These are phyloP conservation scores for Ogataea populi-albae DNA, from an alignment of 805 yeast genomes.

Conservation along the genomic window DNA sequence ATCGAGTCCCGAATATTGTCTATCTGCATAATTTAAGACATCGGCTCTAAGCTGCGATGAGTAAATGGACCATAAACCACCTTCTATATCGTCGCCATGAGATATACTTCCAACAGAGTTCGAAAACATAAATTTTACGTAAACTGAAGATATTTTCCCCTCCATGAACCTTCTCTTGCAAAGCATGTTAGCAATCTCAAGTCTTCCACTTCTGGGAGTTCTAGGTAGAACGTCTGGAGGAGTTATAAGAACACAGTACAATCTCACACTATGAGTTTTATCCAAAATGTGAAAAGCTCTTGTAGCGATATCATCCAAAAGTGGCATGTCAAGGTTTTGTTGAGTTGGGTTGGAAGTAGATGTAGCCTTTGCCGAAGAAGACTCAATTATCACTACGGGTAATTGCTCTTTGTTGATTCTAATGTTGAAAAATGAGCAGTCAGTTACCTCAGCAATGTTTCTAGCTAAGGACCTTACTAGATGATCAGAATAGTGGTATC, in stretches of 20 bases:
- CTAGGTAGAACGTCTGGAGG: conserved; percentile 82
- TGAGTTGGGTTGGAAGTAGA: conserved; percentile 3
- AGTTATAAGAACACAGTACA: conserved; percentile 78
- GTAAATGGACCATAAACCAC: conserved; percentile 83
- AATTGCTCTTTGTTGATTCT: conserved; percentile 74
- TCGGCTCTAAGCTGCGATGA: conserved; percentile 63
- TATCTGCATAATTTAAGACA: conserved; percentile 59
- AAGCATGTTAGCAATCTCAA: conserved; percentile 89
- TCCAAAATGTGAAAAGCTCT: conserved; percentile 45
- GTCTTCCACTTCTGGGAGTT: conserved; percentile 77
- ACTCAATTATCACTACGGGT: conserved; percentile 81
- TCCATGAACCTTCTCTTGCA: conserved; percentile 73
- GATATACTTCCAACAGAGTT: conserved; percentile 64
- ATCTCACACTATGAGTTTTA: conserved; percentile 66
- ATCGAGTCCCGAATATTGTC: conserved; percentile 81
- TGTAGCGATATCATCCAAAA: conserved; percentile 48
- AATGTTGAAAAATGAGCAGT: conserved; percentile 89
- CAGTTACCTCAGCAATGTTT: conserved; percentile 76
- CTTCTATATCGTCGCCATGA: conserved; percentile 69
- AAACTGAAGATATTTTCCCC: conserved; percentile 77
- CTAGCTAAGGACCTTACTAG: conserved; percentile 79
- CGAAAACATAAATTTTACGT: conserved; percentile 72
- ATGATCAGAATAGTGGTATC: conserved; percentile 85
- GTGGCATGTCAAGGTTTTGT: conserved; percentile 31
- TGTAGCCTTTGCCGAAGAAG: conserved; percentile 22